Evolutionary conservation across 2,329 filamentous ascomycete species (phyloP).

Genomic region (Aspergillus ustus): DNA sequence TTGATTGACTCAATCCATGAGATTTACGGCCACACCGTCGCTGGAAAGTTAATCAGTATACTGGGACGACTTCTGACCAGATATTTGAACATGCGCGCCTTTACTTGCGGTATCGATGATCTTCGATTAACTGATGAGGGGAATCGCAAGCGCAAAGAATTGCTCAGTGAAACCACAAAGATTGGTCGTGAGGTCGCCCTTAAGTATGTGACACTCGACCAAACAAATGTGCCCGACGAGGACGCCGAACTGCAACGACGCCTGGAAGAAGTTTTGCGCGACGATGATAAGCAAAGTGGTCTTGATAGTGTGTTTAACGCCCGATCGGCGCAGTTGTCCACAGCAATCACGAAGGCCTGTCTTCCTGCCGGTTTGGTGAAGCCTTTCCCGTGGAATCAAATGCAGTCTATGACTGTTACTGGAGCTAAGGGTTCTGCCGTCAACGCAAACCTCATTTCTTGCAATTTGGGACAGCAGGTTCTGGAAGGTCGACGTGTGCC

Average conservation of each 20-base stretch:
- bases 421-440: slow-evolving; percentile 92
- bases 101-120: slow-evolving; percentile 97
- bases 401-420: slow-evolving; percentile 98
- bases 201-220: slow-evolving; percentile 83
- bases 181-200: slow-evolving; percentile 81
- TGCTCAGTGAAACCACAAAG: slow-evolving; percentile 67
- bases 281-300: slow-evolving; percentile 86
- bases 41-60: slow-evolving; percentile 85
- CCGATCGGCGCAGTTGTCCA: slow-evolving; percentile 71
- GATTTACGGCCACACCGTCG: slow-evolving; percentile 83
- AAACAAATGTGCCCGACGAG: slow-evolving; percentile 63
- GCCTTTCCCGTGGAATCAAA: slow-evolving; percentile 93
- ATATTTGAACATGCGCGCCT: slow-evolving; percentile 89
- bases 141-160: slow-evolving; percentile 70
- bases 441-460: slow-evolving; percentile 97
- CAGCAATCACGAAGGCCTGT: slow-evolving; percentile 76
- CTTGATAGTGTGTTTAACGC: slow-evolving; percentile 87
- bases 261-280: slow-evolving; percentile 86
- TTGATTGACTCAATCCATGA: slow-evolving; percentile 93
- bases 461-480: slow-evolving; percentile 95
- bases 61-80: slow-evolving; percentile 88
- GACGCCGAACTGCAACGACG: slow-evolving; percentile 75
- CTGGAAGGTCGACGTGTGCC: slow-evolving; percentile 93
- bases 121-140: slow-evolving; percentile 81
- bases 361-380: slow-evolving; percentile 84